Conservation (phyloP, 306 rosid species). For the Lathyrus sativus region DNA sequence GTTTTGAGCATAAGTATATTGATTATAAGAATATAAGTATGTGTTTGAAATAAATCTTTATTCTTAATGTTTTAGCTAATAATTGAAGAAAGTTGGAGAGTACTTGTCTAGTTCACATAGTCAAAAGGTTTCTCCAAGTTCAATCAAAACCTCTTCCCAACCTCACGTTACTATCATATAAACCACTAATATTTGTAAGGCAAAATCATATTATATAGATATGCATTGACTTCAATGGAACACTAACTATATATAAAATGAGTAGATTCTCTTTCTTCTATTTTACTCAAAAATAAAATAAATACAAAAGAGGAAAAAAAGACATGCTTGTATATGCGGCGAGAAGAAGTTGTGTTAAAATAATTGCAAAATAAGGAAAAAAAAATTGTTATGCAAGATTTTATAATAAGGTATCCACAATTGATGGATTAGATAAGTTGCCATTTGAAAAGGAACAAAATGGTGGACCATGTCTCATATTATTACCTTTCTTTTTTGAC, state of each 20-base stretch:
- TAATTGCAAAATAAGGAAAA: conserved; percentile 24
- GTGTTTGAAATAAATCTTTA: too few species aligned
- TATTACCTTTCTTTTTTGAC: conserved; percentile 37
- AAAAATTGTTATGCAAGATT: conserved; percentile 27
- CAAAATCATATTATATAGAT: conserved; percentile 15
- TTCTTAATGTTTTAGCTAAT: not conserved
- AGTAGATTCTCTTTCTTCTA: conserved; percentile 32
- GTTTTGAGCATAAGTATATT: too few species aligned
- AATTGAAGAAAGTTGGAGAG: not conserved
- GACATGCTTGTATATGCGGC: conserved; percentile 45
- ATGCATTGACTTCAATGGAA: conserved; percentile 39
- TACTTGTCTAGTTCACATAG: conserved; percentile 31
- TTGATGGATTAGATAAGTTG: conserved; percentile 51
- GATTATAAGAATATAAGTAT: too few species aligned
- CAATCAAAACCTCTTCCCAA: conserved; percentile 23
- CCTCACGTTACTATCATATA: conserved; percentile 7
- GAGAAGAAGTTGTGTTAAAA: conserved; percentile 42
- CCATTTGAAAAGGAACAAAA: conserved; percentile 45
- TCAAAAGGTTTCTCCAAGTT: conserved; percentile 49
- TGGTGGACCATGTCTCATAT: conserved; percentile 43
- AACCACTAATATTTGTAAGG: conserved; percentile 40
- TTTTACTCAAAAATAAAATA: conserved; percentile 14
- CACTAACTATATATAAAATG: not conserved
- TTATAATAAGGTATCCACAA: conserved; percentile 48
- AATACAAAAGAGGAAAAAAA: not conserved